phyloP scores from a whole-genome alignment of 1,284 basidiomycete genomes.

The Athelia psychrophila region DNA sequence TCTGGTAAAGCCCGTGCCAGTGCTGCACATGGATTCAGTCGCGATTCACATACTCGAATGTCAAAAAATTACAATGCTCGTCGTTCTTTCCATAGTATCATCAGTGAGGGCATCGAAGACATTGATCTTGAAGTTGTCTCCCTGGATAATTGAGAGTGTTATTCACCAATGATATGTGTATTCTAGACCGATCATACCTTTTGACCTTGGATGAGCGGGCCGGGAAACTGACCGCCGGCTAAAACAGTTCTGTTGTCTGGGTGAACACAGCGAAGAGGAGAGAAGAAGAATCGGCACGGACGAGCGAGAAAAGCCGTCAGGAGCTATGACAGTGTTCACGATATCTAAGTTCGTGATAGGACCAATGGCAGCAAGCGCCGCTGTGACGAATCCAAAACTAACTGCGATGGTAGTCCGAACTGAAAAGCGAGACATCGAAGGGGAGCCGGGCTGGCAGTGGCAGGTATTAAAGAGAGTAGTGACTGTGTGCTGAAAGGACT shows the following conservation, averaged over 20 bases:
- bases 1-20: slow-evolving; percentile 30
- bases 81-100: slow-evolving; percentile 25
- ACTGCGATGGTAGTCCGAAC: neutral
- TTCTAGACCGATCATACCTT: slow-evolving; percentile 18
- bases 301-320: slow-evolving; percentile 39
- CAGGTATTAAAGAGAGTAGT: too few relatives aligned
- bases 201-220: slow-evolving; percentile 27
- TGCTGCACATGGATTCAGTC: slow-evolving; percentile 20
- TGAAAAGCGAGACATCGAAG: neutral
- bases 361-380: slow-evolving; percentile 23
- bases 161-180: neutral
- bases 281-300: slow-evolving; percentile 13
- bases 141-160: slow-evolving; percentile 12
- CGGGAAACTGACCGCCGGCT: slow-evolving; percentile 29
- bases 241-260: slow-evolving; percentile 12
- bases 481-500: too few relatives aligned
- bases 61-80: slow-evolving; percentile 24
- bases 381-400: neutral
- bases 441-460: too few relatives aligned
- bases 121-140: slow-evolving; percentile 25
- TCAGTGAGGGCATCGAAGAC: slow-evolving; percentile 29
- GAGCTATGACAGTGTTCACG: slow-evolving; percentile 31
- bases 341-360: slow-evolving; percentile 29
- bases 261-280: neutral
- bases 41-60: too few relatives aligned